These are phyloP conservation scores for Epichloe sibirici DNA, from an alignment of 2,329 filamentous ascomycete genomes.

Conservation along the genomic window DNA sequence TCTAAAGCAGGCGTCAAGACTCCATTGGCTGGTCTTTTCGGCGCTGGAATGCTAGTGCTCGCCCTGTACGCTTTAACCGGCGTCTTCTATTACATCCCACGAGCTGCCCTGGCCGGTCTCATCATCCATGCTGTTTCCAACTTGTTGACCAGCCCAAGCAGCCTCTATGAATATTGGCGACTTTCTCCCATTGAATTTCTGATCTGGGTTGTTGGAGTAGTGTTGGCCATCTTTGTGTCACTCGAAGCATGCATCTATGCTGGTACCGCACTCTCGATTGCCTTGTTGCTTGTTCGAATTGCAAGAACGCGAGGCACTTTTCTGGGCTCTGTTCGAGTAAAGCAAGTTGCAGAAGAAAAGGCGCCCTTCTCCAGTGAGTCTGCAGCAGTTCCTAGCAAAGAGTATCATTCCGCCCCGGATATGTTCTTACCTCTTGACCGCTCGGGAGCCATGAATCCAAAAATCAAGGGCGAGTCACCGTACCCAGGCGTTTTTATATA, in stretches of 20 bases:
- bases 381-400: neutral
- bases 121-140: conserved; percentile 79
- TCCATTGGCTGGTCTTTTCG: conserved; percentile 67
- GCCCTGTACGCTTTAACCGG: conserved; percentile 67
- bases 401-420: conserved; percentile 12
- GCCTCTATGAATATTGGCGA: conserved; percentile 66
- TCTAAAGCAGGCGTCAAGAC: conserved; percentile 75
- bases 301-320: conserved; percentile 35
- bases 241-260: conserved; percentile 40
- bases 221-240: conserved; percentile 38
- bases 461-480: conserved; percentile 27
- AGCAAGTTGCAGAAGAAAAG: conserved; percentile 6
- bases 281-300: conserved; percentile 31
- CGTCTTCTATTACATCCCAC: conserved; percentile 74
- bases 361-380: neutral
- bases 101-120: conserved; percentile 55
- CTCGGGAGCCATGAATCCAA: conserved; percentile 32
- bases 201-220: conserved; percentile 64
- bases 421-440: conserved; percentile 30
- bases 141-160: conserved; percentile 60
- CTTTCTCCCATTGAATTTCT: conserved; percentile 61
- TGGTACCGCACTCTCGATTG: conserved; percentile 30
- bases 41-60: conserved; percentile 61
- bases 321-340: conserved; percentile 25
- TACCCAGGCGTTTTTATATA: conserved; percentile 41